Evolutionary conservation across 768 basidiomycete genomes (phyloP), one percentile per base, ranked within the genome.

Genomic region (Gautieria morchelliformis): DNA sequence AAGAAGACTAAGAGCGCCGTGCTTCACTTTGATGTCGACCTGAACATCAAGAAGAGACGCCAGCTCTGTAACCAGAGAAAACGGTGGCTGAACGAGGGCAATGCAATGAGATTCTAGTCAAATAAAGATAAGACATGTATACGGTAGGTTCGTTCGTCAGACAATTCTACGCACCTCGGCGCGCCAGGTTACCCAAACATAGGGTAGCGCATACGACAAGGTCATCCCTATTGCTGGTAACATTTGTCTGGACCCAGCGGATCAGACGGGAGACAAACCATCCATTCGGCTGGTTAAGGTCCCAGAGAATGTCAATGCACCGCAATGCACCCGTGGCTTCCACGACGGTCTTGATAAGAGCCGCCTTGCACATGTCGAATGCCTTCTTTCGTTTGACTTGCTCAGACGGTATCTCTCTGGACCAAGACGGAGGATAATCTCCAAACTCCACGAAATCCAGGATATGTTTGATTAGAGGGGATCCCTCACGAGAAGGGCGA

Each of bases 1-100:
- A 42, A 97, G 75, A 39, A 98, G 73, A 27, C 91, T 91, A 24
- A 95, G 75, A 57, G 89, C 81, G 15, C 89, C 92, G 64, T 97
- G 93, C 68, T 94, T 91, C 60, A 94, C 74, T 68, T 93, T 89
- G 66, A 90, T 75, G 65, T 91, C 87, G 9, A 78, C 75, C 40
- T 70, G 66, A 15, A 76, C 72, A 11, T 76, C 75, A 41, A 90
- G 75, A 14, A 86, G 64, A 8, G 78, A 74, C 15, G 82, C 83
- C 14, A 95, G 73, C 40, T 80, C 78, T 53, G 83, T 78, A 5
- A 84, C 86, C 3, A 87, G 70, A 5, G 82, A 80, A 44, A 87
- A 71, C 17, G 78, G 75, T 1, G 73, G 67, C 45, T 66, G 66
- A 39, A 72, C 68, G 39, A 95, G 76, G 8, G 83, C 73, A 6